Conservation (phyloP, 352 stramenopile genomes). For the Elongisporangium undulatum region DNA sequence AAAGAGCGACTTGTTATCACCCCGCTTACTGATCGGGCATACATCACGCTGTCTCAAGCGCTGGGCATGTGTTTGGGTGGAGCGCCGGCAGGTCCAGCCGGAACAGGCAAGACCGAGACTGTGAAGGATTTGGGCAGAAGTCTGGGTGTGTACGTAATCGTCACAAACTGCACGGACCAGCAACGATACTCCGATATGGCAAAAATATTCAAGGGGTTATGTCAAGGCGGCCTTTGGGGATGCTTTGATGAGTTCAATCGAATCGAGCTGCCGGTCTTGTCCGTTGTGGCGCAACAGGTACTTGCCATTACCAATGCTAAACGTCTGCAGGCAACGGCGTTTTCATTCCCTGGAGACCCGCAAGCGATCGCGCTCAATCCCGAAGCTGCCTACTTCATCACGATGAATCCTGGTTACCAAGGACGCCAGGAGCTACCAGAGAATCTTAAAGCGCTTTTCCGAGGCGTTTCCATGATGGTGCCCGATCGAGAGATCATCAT, state of each 20-base stretch:
- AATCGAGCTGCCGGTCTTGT: conserved; percentile 91
- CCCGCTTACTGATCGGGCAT: conserved; percentile 88
- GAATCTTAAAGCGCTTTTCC: conserved; percentile 92
- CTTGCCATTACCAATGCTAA: conserved; percentile 81
- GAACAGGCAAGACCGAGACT: conserved; percentile 91
- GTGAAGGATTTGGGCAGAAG: conserved; percentile 90
- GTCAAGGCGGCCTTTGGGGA: conserved; percentile 88
- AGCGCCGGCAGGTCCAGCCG: conserved; percentile 79
- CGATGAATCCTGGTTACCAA: conserved; percentile 94
- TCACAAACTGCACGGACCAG: conserved; percentile 93
- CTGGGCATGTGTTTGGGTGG: conserved; percentile 87
- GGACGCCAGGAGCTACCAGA: conserved; percentile 90
- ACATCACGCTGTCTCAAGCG: conserved; percentile 89
- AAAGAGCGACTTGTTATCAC: conserved; percentile 89
- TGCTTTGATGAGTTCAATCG: conserved; percentile 94
- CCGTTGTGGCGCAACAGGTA: conserved; percentile 92
- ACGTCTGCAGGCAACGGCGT: conserved; percentile 36
- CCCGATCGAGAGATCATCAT: conserved; percentile 97
- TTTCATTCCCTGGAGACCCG: conserved; percentile 66
- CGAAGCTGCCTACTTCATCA: conserved; percentile 87
- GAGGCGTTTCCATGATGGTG: conserved; percentile 96
- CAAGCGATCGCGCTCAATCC: conserved; percentile 49
- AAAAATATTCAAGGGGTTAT: conserved; percentile 92
- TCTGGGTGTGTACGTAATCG: conserved; percentile 89
- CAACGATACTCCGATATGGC: conserved; percentile 90